phyloP scores from a whole-genome alignment of 2,329 filamentous ascomycete genomes.

The Aspergillus arachidicola region DNA sequence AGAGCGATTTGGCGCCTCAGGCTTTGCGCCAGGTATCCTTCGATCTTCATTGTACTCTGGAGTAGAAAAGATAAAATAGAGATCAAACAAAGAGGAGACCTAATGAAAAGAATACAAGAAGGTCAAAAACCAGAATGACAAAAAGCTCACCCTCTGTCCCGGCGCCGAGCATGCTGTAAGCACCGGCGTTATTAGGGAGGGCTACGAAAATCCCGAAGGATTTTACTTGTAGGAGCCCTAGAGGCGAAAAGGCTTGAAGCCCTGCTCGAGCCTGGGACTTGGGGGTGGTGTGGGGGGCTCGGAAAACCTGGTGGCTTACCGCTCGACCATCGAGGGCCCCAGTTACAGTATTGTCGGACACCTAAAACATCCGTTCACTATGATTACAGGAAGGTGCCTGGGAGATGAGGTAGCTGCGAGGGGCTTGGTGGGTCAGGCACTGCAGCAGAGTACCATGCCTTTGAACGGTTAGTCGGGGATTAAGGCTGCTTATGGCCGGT shows the following conservation, averaged over 20 bases:
- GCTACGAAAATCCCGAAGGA: background rate
- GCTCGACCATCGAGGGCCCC: background rate
- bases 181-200: background rate
- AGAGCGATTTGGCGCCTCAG: too few species aligned
- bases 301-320: background rate
- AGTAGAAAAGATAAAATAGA: background rate
- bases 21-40: background rate
- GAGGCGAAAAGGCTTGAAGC: background rate
- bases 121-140: background rate
- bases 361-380: too few species aligned
- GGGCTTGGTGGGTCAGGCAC: background rate
- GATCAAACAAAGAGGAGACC: background rate
- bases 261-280: background rate
- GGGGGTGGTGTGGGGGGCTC: background rate
- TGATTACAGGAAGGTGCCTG: background rate
- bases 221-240: background rate
- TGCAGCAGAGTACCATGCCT: background rate
- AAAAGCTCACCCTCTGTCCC: background rate
- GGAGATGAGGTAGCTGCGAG: background rate
- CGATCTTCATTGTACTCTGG: background rate
- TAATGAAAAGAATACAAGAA: too few species aligned
- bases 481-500: background rate
- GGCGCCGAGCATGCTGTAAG: too few species aligned
- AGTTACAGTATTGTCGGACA: too few species aligned
- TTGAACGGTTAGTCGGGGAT: background rate